Evolutionary conservation across 2,329 filamentous ascomycete species (phyloP), one percentile per base, ranked within the genome.

Genomic region (Ophiostoma quercus): DNA sequence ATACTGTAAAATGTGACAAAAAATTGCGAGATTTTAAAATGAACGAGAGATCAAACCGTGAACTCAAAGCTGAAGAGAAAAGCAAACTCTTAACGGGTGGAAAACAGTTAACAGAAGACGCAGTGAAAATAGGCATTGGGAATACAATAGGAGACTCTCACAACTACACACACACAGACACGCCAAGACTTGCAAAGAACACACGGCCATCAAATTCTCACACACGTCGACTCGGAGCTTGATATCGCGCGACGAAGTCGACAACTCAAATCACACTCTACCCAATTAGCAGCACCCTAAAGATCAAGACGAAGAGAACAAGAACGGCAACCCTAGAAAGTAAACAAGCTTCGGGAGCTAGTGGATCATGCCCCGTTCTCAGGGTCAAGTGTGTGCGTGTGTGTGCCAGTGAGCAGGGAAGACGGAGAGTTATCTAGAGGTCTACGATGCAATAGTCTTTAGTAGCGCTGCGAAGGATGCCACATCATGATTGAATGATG

Each of bases 331-430:
- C 22, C 54, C 54, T 25, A 29, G 29, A 62, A 62, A 16, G 54
- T 25, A 62, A 16, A 62, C 22, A 62, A 62, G 54, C 54, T 62
- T 62, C 54, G 54, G 54, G 54, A 62, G 54, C 54, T 62, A 62
- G 54, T 32, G 54, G 54, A 62, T 62, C 54, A 25, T 62, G 29
- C 22, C 54, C 54, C 22, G 22, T 62, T 62, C 54, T 47, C 43
- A 47, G 43, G 43, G 43, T 47, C 43, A n/a, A 47, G 43, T 47
- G 43, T 47, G 43, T 47, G 43, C 16, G 11, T 19, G 16, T 43
- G 70, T 83, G 84, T 72, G 76, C 87, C 63, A 80, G 82, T 60
- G 43, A 47, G 19, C 43, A 47, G 43, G 43, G 43, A 47, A n/a
- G 43, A 47, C 43, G 43, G 43, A 47, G 19, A 8, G 43, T n/a